Evolutionary conservation across 2,329 filamentous ascomycete species (phyloP), one percentile per base, ranked within the genome.

Genomic region (Chaetomiaceae sp.): DNA sequence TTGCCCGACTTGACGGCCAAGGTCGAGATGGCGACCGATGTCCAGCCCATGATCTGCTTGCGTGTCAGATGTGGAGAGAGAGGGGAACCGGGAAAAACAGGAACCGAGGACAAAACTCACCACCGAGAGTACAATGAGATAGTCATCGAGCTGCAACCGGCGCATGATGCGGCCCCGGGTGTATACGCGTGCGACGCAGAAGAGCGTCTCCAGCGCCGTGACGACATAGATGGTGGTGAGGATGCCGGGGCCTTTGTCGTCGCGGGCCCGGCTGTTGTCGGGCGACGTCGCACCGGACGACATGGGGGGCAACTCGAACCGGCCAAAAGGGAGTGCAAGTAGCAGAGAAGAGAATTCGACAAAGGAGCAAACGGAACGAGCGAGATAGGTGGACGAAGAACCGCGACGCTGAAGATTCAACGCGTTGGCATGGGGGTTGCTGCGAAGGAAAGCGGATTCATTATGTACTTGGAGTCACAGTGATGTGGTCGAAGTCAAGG

Each of bases 91-190:
- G n/a, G n/a, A n/a, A 29, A 29, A 29, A 29, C 8, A 29, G 8
- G 14, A 29, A 29, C 10, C 24, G 27, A n/a, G n/a, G n/a, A n/a
- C n/a, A 14, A 29, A 29, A 29, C 38, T 19, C 15, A 39, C 38
- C 26, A 18, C 11, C 4, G 38, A 29, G 3, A 30, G 24, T 11
- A 37, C 10, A 6, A 46, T 29, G 24, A 46, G 32, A 20, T 45
- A 67, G 47, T 69, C 67, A 42, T 70, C 67, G 4, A 59, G 40
- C 1, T 64, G 60, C n/a, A 67, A 44, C 24, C 61, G 65, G 8
- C 58, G 58, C 30, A 64, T 51, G 20, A 68, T 55, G 4, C 42
- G 37, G 2, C 43, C 48, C 14, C 66, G 58, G 29, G 64, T 62
- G 26, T 60, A 68, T 11, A 69, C 48, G 6, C 67, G 59, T 1